Evolutionary conservation across 805 yeast species (phyloP).

Genomic region (Lachancea meyersii): DNA sequence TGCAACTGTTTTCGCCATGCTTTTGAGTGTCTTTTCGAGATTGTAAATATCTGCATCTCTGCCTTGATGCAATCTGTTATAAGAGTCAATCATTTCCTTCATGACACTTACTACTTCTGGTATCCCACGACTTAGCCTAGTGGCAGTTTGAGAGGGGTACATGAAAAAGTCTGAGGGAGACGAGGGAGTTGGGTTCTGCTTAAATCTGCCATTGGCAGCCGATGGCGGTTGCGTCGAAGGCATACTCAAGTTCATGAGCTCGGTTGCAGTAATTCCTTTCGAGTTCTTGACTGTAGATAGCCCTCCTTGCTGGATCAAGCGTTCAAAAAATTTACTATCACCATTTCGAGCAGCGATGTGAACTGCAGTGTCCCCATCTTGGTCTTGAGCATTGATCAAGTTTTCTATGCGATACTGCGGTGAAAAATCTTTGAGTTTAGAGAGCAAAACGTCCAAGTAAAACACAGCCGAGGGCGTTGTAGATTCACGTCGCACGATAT

Average conservation of each 20-base stretch:
- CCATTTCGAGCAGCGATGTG: conserved; percentile 77
- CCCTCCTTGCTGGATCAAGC: conserved; percentile 26
- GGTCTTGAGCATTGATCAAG: conserved; percentile 58
- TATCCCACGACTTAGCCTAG: conserved; percentile 24
- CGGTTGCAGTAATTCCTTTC: conserved; percentile 26
- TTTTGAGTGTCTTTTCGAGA: conserved; percentile 22
- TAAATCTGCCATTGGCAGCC: conserved; percentile 7
- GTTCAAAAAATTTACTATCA: conserved; percentile 40
- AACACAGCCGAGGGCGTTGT: conserved; percentile 76
- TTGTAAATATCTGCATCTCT: conserved; percentile 38
- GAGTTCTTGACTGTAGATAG: conserved; percentile 44
- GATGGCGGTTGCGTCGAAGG: conserved; percentile 1
- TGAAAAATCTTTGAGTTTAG: conserved; percentile 61
- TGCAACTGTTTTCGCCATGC: conserved; percentile 20
- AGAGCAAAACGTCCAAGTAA: conserved; percentile 69
- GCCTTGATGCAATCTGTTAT: conserved; percentile 46
- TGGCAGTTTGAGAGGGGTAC: conserved; percentile 32
- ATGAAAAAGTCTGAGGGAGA: conserved; percentile 21
- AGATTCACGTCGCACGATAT: conserved; percentile 66
- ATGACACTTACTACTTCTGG: conserved; percentile 25
- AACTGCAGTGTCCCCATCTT: conserved; percentile 82
- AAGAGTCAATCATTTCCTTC: conserved; percentile 45
- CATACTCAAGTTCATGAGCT: conserved; percentile 35
- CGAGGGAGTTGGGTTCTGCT: conserved; percentile 5
- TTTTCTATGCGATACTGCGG: conserved; percentile 55